Evolutionary conservation across 225 moss, liverwort and hornwort species (phyloP), one percentile per base, ranked within the genome.

Genomic region (Marchantia polymorpha): DNA sequence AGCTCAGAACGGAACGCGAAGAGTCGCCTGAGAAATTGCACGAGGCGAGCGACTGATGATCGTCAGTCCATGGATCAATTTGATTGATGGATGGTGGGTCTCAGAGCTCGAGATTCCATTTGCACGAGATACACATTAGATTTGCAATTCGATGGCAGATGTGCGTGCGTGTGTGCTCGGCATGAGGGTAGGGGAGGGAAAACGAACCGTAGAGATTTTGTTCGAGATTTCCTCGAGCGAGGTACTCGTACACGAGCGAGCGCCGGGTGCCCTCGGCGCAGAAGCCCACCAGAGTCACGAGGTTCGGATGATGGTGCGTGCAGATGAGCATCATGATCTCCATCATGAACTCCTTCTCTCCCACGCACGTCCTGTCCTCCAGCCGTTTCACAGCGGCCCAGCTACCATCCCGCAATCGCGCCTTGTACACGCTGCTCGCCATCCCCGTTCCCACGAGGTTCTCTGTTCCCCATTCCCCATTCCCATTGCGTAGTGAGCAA

Each of bases 301-400:
- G 65, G 49, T 85, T 79, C 15, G 82, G 80, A 1, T 85, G 82
- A 59, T 79, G 71, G 48, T 82, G 76, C 2, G 85, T 71, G 80
- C 85, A 85, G 31, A 82, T 66, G 19, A 85, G 82, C 85, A 85
- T 85, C 82, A 82, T 85, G 49, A 85, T 82, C 59, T 85, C 85
- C 85, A 85, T 85, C 85, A 85, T 85, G 76, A 85, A 82, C n/a
- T 85, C 85, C 79, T 80, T 82, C 55, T 85, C 82, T 8, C 76
- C 76, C 0, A 65, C 72, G 50, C 51, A 25, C 14, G 58, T 74
- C 69, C 53, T 61, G 2, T 65, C 76, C 16, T 69, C 65, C 8
- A 85, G 55, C 22, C 70, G 70, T 65, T 85, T 85, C 54, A 85
- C 58, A 16, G 85, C 85, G 46, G 76, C 80, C 80, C 49, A 69